Percentiles rank a stretch among this genome's conserved stretches.
These are phyloP conservation scores for Exophiala aquamarina DNA, from an alignment of 2,329 filamentous ascomycete genomes.

Conservation along the genomic window DNA sequence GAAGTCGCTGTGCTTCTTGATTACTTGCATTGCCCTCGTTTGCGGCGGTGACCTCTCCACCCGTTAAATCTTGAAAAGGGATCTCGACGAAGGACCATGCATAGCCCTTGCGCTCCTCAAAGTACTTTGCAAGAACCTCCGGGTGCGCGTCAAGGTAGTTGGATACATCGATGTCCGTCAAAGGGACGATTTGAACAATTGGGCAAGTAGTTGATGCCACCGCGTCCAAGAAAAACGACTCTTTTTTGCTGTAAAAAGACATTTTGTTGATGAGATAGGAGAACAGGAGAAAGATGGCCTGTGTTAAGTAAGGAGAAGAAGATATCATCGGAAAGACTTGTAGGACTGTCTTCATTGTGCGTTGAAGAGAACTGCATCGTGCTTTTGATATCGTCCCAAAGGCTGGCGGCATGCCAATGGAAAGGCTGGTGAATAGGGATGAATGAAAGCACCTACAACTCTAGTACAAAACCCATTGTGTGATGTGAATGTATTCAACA, in stretches of 20 bases:
- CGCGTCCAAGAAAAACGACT: conserved; percentile 15
- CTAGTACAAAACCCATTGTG: no score
- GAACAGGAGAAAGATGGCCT: background rate
- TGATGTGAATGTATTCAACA: no score
- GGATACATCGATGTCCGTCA: conserved; percentile 9
- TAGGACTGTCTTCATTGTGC: no score
- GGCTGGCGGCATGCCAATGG: no score
- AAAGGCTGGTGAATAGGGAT: no score
- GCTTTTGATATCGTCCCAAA: no score
- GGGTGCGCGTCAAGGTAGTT: conserved; percentile 19
- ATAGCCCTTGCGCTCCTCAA: conserved; percentile 8
- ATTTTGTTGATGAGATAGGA: conserved; percentile 7
- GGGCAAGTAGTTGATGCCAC: conserved; percentile 2
- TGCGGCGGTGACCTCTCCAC: background rate
- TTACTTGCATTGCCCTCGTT: no score
- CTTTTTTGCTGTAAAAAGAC: conserved; percentile 10
- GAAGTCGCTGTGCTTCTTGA: no score
- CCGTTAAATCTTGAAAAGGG: background rate
- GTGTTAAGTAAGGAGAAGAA: no score
- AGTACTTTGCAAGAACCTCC: conserved; percentile 10
- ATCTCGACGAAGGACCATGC: conserved; percentile 5
- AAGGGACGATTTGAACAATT: conserved; percentile 8
- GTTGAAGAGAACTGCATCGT: no score
- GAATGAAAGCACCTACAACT: no score
- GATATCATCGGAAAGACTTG: no score